Conservation (phyloP, 192 early-diverging fungal species). For the Podila clonocystis region DNA sequence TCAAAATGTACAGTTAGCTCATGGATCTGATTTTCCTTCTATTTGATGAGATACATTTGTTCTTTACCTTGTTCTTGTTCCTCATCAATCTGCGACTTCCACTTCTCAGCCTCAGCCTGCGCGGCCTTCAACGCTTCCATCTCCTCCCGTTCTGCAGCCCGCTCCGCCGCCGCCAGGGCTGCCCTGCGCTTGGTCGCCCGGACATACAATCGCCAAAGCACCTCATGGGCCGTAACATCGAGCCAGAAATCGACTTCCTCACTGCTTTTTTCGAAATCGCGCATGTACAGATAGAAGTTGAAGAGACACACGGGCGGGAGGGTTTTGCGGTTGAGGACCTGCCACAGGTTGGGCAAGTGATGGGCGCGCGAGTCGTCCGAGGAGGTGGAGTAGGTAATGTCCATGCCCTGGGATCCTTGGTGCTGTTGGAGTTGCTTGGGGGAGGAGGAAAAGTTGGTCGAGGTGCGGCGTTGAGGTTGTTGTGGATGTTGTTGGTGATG, state of each 20-base stretch:
- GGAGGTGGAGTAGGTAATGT: conserved; percentile 15
- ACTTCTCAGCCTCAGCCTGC: conserved; percentile 6
- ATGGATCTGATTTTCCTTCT: not conserved
- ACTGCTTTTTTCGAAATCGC: conserved; percentile 69
- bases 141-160: conserved; percentile 9
- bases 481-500: not conserved
- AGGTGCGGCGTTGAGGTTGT: not conserved
- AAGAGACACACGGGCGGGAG: conserved; percentile 79
- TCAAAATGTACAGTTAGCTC: too few species aligned
- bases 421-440: conserved; percentile 1
- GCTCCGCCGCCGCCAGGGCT: conserved; percentile 13
- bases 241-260: conserved; percentile 84
- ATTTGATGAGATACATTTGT: not conserved
- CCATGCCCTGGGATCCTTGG: conserved; percentile 18
- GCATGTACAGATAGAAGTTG: conserved; percentile 79
- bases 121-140: conserved; percentile 2
- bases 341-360: conserved; percentile 72
- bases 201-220: conserved; percentile 68
- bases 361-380: conserved; percentile 16
- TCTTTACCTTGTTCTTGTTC: conserved; percentile 6
- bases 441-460: too few species aligned
- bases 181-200: conserved; percentile 21
- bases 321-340: conserved; percentile 74
- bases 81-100: conserved; percentile 11
- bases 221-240: conserved; percentile 77